Conservation (phyloP, 192 early-diverging fungal genomes). For the Blastocladiella britannica region DNA sequence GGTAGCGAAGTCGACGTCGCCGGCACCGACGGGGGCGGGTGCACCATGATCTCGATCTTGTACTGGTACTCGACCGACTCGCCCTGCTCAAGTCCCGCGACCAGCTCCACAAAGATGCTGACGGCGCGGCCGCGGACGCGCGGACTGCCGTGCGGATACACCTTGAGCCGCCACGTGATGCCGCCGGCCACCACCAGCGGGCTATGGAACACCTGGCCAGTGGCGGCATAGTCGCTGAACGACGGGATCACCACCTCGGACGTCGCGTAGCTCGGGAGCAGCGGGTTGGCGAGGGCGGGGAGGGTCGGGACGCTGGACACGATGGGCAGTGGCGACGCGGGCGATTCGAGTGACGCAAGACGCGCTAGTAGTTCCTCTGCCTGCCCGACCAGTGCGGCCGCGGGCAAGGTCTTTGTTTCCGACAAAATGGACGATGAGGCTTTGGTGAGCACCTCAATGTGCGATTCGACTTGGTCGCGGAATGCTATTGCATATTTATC, state of each 20-base stretch:
- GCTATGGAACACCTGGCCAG: slow-evolving; percentile 6
- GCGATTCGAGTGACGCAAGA: no score
- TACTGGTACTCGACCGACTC: background rate
- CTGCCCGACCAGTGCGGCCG: no score
- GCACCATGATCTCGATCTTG: background rate
- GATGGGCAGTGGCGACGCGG: no score
- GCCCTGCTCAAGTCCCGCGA: background rate
- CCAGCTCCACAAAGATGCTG: slow-evolving; percentile 2
- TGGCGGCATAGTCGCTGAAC: background rate
- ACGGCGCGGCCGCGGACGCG: slow-evolving; percentile 1
- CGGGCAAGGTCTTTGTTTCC: no score
- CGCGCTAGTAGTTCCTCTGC: no score
- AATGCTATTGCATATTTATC: no score
- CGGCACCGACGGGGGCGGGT: no score
- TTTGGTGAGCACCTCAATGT: no score
- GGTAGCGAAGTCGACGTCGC: no score
- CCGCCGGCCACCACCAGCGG: slow-evolving; percentile 3
- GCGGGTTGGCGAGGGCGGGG: background rate
- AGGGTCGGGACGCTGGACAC: background rate
- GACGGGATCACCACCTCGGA: slow-evolving; percentile 1
- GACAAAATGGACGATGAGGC: no score
- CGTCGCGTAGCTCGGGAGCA: slow-evolving; percentile 9
- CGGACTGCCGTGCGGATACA: slow-evolving; percentile 9
- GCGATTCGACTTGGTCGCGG: no score
- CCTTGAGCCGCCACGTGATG: slow-evolving; percentile 13